phyloP scores from a whole-genome alignment of 106 monocot species.

The Platanthera guangdongensis region DNA sequence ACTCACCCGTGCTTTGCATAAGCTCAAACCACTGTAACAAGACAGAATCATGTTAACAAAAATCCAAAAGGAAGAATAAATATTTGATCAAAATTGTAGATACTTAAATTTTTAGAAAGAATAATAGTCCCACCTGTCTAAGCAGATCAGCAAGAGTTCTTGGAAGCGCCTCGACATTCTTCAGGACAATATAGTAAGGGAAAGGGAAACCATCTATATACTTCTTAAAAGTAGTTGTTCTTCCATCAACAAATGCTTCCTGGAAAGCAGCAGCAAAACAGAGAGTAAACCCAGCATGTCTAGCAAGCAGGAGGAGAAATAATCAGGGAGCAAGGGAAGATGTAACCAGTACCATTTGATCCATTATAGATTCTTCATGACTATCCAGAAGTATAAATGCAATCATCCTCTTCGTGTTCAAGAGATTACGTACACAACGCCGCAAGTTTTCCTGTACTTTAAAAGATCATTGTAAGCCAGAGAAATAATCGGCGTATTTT shows the following conservation, averaged over 20 bases:
- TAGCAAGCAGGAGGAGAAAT: not conserved
- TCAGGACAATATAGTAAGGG: conserved; percentile 79
- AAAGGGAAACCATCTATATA: conserved; percentile 80
- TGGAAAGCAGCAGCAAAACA: conserved; percentile 18
- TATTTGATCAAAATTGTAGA: not conserved
- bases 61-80: not conserved
- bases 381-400: conserved; percentile 81
- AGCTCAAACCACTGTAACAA: conserved; percentile 92
- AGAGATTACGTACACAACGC: conserved; percentile 48
- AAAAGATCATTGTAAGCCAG: not conserved
- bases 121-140: conserved; percentile 53
- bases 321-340: not conserved
- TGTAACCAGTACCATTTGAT: conserved; percentile 31
- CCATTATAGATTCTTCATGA: conserved; percentile 71
- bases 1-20: conserved; percentile 53
- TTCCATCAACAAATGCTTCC: conserved; percentile 55
- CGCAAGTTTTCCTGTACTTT: conserved; percentile 54
- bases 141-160: conserved; percentile 81
- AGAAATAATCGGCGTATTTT: too few species aligned
- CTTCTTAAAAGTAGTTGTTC: conserved; percentile 31
- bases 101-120: not conserved
- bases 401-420: conserved; percentile 66
- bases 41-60: not conserved
- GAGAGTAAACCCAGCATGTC: not conserved
- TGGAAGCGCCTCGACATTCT: conserved; percentile 79